These are phyloP conservation scores for Cicer chorassanicum DNA, from an alignment of 306 rosid species.

Conservation along the genomic window DNA sequence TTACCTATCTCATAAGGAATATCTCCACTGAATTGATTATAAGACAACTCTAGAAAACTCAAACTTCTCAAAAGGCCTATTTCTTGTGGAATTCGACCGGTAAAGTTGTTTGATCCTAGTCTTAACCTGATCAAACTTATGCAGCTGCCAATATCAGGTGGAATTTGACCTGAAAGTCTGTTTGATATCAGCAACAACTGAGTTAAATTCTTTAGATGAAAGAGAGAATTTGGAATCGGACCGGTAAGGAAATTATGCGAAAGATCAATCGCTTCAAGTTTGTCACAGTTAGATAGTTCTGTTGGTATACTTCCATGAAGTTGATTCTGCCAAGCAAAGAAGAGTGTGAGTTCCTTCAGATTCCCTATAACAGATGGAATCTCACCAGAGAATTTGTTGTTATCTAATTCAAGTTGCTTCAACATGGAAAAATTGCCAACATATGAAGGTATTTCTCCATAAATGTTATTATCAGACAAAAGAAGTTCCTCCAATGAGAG, in stretches of 20 bases:
- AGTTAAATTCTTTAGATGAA: constrained; percentile 78
- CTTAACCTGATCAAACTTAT: constrained; percentile 72
- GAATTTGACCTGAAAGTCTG: constrained; percentile 74
- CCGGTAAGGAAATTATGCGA: constrained; percentile 83
- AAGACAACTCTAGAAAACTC: constrained; percentile 84
- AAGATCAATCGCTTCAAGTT: constrained; percentile 91
- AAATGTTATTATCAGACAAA: constrained; percentile 70
- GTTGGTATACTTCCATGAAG: constrained; percentile 79
- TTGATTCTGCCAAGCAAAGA: constrained; percentile 93
- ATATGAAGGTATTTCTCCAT: constrained; percentile 73
- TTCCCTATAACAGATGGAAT: constrained; percentile 81
- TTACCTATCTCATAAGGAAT: constrained; percentile 79
- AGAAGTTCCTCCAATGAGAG: constrained; percentile 76
- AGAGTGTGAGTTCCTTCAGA: constrained; percentile 74
- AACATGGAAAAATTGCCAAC: constrained; percentile 75
- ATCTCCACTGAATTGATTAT: constrained; percentile 65
- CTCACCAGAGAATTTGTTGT: constrained; percentile 75
- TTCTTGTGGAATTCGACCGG: constrained; percentile 78
- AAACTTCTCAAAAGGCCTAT: constrained; percentile 66
- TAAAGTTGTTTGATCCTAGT: constrained; percentile 81
- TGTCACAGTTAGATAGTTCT: constrained; percentile 75
- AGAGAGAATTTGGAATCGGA: constrained; percentile 70
- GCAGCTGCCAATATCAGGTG: constrained; percentile 79
- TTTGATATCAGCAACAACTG: constrained; percentile 86
- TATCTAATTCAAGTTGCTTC: constrained; percentile 88